Evolutionary conservation across 768 basidiomycete genomes (phyloP), one percentile per base, ranked within the genome.

Genomic region (Serendipita vermifera): DNA sequence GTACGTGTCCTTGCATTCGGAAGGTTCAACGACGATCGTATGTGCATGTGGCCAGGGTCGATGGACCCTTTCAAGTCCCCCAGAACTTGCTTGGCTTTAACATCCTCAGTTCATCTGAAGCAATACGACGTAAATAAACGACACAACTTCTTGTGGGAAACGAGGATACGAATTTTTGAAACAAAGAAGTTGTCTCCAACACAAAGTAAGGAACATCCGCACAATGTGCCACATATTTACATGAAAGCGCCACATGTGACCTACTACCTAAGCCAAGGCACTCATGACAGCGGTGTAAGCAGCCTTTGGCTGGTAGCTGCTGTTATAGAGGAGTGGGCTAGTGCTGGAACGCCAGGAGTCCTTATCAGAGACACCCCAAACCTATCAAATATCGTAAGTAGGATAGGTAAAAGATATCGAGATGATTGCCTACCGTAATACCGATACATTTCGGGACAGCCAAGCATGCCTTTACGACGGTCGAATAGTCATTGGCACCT

Each of bases 321-420:
- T 63, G 58, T 77, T 73, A 60, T 72, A 77, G 26, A 77, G 69
- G 33, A 76, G 68, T n/a, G 74, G 73, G 38, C 63, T 70, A 27
- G 62, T 61, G 62, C 69, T 69, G 2, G 74, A 63, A 51, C 73
- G 68, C 75, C 75, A 78, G 3, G 76, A 77, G 66, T 76, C 70
- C 70, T 73, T 20, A 51, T 51, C 46, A 11, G 24, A 5, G 27
- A 51, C 46, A 51, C 46, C 46, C 46, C 46, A 51, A n/a, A 51
- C 46, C 46, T 51, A 29, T 9, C n/a, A 13, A 22, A 4, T 4
- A 7, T 51, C 46, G 32, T 24, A n/a, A 31, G 38, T 3, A 56
- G 33, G 20, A 29, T 3, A 3, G 33, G 15, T 14, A 27, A 24
- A 26, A 2, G 17, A 40, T 27, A 20, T 29, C 27, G 26, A 22